Conservation (phyloP, 441 rosid genomes). For the Eruca vesicaria region DNA sequence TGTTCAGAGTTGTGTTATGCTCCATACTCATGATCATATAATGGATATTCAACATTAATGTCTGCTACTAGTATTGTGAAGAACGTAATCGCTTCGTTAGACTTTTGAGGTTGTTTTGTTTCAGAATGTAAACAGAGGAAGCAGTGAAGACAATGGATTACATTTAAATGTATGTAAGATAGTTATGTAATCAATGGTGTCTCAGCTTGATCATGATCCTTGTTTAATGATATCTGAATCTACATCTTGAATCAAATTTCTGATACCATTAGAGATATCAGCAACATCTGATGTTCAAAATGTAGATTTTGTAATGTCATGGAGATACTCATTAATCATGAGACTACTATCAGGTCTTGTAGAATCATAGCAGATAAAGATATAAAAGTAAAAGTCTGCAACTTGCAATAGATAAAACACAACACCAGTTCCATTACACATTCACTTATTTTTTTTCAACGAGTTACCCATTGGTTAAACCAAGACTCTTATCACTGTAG, state of each 20-base stretch:
- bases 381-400: background rate
- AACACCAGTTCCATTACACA: constrained; percentile 19
- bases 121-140: background rate
- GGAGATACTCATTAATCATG: too few species aligned
- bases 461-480: too few species aligned
- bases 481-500: too few species aligned
- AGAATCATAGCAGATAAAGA: constrained; percentile 1
- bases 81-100: background rate
- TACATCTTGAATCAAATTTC: background rate
- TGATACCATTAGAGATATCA: too few species aligned
- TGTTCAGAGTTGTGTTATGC: background rate
- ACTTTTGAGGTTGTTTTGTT: background rate
- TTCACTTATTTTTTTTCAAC: too few species aligned
- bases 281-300: too few species aligned
- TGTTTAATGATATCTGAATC: background rate
- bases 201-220: background rate
- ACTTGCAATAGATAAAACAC: constrained; percentile 6
- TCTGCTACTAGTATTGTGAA: background rate
- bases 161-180: too few species aligned
- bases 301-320: too few species aligned
- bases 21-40: background rate
- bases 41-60: background rate
- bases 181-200: background rate
- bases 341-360: background rate
- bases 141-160: background rate